phyloP scores from a whole-genome alignment of 371 early-diverging fungal species.

The Fennellomyces sp. region DNA sequence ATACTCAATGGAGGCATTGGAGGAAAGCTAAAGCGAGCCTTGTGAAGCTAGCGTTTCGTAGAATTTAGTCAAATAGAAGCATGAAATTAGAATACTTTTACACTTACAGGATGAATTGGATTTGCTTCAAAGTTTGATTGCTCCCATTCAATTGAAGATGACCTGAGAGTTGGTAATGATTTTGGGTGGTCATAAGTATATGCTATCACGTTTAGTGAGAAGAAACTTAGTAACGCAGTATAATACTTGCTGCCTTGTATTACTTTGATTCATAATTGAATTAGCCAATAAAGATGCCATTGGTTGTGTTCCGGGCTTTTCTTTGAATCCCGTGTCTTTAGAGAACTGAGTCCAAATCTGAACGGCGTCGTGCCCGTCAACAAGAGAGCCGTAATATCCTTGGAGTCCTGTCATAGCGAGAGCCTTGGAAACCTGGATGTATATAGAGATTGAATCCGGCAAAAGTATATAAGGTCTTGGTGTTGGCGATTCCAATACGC shows the following conservation, averaged over 20 bases:
- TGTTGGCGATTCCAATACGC: no score
- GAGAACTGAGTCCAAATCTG: constrained; percentile 38
- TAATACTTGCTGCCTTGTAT: no score
- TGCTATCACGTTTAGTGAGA: no score
- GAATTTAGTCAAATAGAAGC: background rate
- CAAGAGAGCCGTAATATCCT: background rate
- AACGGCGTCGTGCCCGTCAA: constrained; percentile 34
- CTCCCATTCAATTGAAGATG: constrained; percentile 70
- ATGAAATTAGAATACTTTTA: background rate
- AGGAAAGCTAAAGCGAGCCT: constrained; percentile 60
- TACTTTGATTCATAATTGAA: constrained; percentile 51
- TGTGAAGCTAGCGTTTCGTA: constrained; percentile 59
- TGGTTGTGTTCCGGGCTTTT: no score
- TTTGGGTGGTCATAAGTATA: constrained; percentile 58
- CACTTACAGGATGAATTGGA: constrained; percentile 72
- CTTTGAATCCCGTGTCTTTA: constrained; percentile 21
- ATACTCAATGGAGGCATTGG: constrained; percentile 53
- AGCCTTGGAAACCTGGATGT: background rate
- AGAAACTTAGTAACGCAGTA: constrained; percentile 1
- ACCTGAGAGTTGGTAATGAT: constrained; percentile 45
- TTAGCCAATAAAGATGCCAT: constrained; percentile 38
- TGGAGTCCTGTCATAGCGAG: no score
- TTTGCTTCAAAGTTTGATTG: constrained; percentile 75
- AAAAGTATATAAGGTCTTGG: no score
- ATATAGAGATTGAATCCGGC: no score